Evolutionary conservation across 257 asterid species (phyloP), one percentile per base, ranked within the genome.

Genomic region (Solanum okadae): DNA sequence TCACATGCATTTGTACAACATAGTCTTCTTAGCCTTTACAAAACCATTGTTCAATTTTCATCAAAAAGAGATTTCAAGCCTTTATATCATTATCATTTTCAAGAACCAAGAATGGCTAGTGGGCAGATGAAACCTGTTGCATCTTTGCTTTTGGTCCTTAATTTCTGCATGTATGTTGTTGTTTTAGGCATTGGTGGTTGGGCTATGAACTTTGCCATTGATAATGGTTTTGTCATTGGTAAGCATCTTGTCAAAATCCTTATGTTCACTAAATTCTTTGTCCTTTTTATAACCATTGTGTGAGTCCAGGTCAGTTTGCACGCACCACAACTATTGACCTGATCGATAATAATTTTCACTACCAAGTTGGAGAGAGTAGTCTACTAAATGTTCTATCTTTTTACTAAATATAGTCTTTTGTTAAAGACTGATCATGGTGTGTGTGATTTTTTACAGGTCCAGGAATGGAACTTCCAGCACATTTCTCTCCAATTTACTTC

Each of bases 151-250:
- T 86, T 95, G 86, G 73, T 87, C 85, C 99, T 97, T 88, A 96
- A 97, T 91, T 97, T 97, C 87, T 95, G 98, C 94, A 95, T 97
- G 99, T 96, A 93, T 86, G 91, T 87, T 15, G 68, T 95, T 68
- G 91, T 97, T 61, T 81, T 97, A 86, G 96, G 98, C 20, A 96
- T 97, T 76, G 98, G 96, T 44, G 90, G 93, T 33, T 97, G 99
- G 99, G 96, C 98, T 2, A 89, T 92, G 87, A 93, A 97, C 90
- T 92, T 72, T 44, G 99, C 99, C 35, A 96, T 97, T 83, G 93
- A 95, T 86, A 94, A 93, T 87, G 98, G 98, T 52, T 97, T 95
- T 90, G 49, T 94, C 71, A 96, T 96, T 14, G 99, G 99, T 97
- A 91, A 83, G 84, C 23, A 11, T 22, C 22, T 16, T 71, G 20